Base-by-base conservation (phyloP, 441 rosid genomes). In the Sinapis alba region DNA sequence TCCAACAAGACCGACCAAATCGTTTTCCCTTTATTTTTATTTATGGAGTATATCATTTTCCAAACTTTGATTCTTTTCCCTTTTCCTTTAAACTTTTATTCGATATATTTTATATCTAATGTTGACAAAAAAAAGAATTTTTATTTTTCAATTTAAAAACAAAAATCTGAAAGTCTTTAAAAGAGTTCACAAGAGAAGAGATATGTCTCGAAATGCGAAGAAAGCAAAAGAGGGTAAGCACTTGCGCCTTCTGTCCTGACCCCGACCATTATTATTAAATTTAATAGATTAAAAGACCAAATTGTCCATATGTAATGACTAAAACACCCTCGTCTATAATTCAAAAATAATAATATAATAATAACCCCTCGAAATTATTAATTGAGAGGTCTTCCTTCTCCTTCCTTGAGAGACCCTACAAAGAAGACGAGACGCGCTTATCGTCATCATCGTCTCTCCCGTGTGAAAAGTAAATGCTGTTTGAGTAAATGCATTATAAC, bases 231-330 rank as follows among this genome's bases (percentile, higher is more conserved):
- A 66, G 64, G 80, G 73, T 3, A 70, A 64, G 76, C 76, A 77
- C 80, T 77, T 77, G 76, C 80, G 76, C 80, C 50, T 75, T 71
- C 68, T 77, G 80, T 71, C 73, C 77, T 66, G 77, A 77, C 65
- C 73, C 81, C 62, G 73, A 78, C 80, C 80, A 77, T 23, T 23
- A 23, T 57, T 57, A 57, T 57, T 57, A 57, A 23, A 69, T 28
- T 12, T 62, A 45, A 47, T 34, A 1, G 18, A 16, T 13, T 15
- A 57, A 28, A 68, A 47, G 54, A 62, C 58, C 64, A 69, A 54
- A 51, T 15, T 43, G 54, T 63, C 66, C 74, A 68, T 1, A 1
- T 3, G 20, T 9, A 71, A 65, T 65, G 77, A 77, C 80, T 15
- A 71, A 60, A 71, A 47, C 76, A 71, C 51, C 80, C 80, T 65